Base-by-base conservation (phyloP, 306 rosid genomes). In the Rosa persica region DNA sequence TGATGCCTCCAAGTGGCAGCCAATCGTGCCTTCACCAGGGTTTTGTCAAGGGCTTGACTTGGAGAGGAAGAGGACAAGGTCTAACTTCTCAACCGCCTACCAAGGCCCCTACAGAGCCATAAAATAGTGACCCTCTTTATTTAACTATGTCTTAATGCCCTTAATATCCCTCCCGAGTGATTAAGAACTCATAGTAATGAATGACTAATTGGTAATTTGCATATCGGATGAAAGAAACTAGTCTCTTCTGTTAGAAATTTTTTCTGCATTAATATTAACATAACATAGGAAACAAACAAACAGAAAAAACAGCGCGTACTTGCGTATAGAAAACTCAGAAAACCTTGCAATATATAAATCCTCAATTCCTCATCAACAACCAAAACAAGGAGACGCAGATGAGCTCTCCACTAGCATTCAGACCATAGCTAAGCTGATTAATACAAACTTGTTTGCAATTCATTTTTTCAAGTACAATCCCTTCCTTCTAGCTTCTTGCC, bases 1-100 rank as follows among this genome's bases (percentile, higher is more conserved):
- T 76, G 78, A 87, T 54, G 89, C 82, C 86, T 93, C 96, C 98
- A 93, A 22, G 81, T 93, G 97, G 98, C 94, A 83, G 22, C 61
- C 39, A 15, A 72, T 77, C 75, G 52, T 72, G 89, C 87, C 51
- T 75, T 81, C 71, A 74, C 25, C 58, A 77, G 79, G 67, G 66
- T 61, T 43, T 23, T 43, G 77, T 88, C 90, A 71, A 84, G 60
- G 79, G 78, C 69, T 86, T 86, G 96, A 89, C 90, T 72, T 61
- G 11, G 76, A 40, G 74, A 77, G 64, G 42, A 76, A 72, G 40
- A 48, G 72, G 83, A 83, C 79, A 82, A 80, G 38, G 67, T 76
- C 36, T 30, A 30, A 30, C 36, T 30, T 30, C 36, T 30, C 36
- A 30, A 30, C 40, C 40, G 61, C 79, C 64, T 57, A 20, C 11